Conservation (phyloP, 805 yeast species). For the Jamesozyma hellenica region DNA sequence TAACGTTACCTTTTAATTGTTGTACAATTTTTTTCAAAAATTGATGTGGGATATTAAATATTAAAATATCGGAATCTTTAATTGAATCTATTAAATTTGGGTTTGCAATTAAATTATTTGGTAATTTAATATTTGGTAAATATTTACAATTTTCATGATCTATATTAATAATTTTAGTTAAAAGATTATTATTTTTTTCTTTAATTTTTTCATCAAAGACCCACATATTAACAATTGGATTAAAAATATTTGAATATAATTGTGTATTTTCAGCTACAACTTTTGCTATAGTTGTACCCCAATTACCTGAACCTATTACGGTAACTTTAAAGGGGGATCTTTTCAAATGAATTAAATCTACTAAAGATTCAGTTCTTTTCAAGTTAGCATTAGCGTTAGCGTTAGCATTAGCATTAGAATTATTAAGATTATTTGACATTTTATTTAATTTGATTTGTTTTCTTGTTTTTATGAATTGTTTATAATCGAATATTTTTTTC, state of each 20-base stretch:
- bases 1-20: slow-evolving; percentile 68
- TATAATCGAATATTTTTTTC: too few relatives aligned
- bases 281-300: slow-evolving; percentile 97
- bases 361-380: not conserved
- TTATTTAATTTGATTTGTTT: too few relatives aligned
- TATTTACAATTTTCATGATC: slow-evolving; percentile 91
- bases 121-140: slow-evolving; percentile 79
- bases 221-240: slow-evolving; percentile 85
- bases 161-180: slow-evolving; percentile 84
- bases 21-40: slow-evolving; percentile 69
- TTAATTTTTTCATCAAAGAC: slow-evolving; percentile 78
- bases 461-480: too few relatives aligned
- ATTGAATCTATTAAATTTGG: slow-evolving; percentile 75
- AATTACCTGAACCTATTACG: slow-evolving; percentile 93
- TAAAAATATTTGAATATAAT: slow-evolving; percentile 62
- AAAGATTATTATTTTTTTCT: slow-evolving; percentile 49
- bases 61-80: slow-evolving; percentile 70
- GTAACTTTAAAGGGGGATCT: slow-evolving; percentile 43
- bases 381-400: too few relatives aligned
- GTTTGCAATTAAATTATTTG: slow-evolving; percentile 77
- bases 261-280: slow-evolving; percentile 82
- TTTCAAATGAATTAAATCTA: not conserved
- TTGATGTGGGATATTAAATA: slow-evolving; percentile 96
- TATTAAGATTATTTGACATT: too few relatives aligned
- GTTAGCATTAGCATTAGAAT: too few relatives aligned